Evolutionary conservation across 2,329 filamentous ascomycete species (phyloP), one percentile per base, ranked within the genome.

Genomic region (Tolypocladium tundrense): DNA sequence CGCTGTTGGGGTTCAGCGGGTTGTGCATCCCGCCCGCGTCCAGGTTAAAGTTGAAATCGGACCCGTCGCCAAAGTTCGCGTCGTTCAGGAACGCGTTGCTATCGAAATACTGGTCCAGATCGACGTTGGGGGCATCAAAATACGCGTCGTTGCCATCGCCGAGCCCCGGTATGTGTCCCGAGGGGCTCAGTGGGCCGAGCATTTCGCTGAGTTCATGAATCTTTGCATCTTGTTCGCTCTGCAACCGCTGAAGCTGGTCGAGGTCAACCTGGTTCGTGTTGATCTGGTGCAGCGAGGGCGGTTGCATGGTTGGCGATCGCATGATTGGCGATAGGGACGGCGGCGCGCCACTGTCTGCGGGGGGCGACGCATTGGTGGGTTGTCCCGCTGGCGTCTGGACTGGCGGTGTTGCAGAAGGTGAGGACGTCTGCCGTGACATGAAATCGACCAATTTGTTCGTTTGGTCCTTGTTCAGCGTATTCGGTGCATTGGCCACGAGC

Each of bases 141-240:
- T 70, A 69, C 40, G 66, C 67, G 21, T 68, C 70, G 24, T 63
- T 58, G 19, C 64, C 68, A 3, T 80, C 78, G 33, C 76, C 76
- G 1, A 94, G 71, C 5, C 89, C 89, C 1, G 90, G 88, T 41
- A 96, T 89, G 19, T 83, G 81, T 5, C 90, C 91, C 0, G 84
- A 89, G 0, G 91, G 91, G 66, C 87, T 92, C 14, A 96, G 79
- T 0, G 91, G 91, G 8, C 88, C 86, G 9, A 97, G 79, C 19
- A 91, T 76, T 57, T 84, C 85, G 55, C 85, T 85, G 11, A 97
- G 78, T 59, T 89, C 85, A 60, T 89, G 84, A 1, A 97, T 88
- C 54, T 88, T 88, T 53, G 81, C 81, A 60, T 88, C 86, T 66
- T 96, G 91, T 60, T 93, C 86, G 31, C 84, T 83, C 68, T 95